Conservation (phyloP, 331 rosid species). For the Prunus yedoensis region DNA sequence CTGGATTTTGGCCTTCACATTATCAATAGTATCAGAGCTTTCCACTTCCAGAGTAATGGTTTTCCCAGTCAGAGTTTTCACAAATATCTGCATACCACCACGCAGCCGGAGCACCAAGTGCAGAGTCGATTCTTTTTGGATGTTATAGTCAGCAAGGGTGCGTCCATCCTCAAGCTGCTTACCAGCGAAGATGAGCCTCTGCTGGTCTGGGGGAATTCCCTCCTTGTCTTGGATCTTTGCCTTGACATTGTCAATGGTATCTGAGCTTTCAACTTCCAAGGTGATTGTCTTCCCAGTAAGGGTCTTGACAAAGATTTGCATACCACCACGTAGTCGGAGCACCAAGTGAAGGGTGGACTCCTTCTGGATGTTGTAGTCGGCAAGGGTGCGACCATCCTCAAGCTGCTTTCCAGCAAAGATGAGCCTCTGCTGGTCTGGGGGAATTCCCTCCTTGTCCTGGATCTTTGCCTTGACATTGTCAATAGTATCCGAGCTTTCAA, state of each 20-base stretch:
- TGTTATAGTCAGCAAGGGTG: slow-evolving; percentile 12
- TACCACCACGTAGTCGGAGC: slow-evolving; percentile 14
- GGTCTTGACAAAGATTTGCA: slow-evolving; percentile 13
- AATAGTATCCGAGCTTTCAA: slow-evolving; percentile 10
- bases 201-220: slow-evolving; percentile 14
- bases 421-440: slow-evolving; percentile 20
- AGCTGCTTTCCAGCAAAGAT: slow-evolving; percentile 23
- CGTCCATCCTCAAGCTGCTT: slow-evolving; percentile 18
- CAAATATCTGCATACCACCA: slow-evolving; percentile 12
- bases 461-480: slow-evolving; percentile 21
- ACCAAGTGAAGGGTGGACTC: slow-evolving; percentile 13
- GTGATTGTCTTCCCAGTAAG: slow-evolving; percentile 18
- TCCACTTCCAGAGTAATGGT: slow-evolving; percentile 8
- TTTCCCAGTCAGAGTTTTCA: slow-evolving; percentile 1
- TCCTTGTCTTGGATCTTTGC: slow-evolving; percentile 20
- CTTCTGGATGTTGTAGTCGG: slow-evolving; percentile 20
- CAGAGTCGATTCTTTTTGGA: slow-evolving; percentile 7
- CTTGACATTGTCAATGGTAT: slow-evolving; percentile 17
- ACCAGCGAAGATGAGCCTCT: slow-evolving; percentile 5
- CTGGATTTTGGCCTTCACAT: slow-evolving; percentile 4
- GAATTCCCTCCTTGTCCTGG: slow-evolving; percentile 15
- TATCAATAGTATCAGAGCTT: neutral
- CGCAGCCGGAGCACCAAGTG: slow-evolving; percentile 7
- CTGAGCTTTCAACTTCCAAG: slow-evolving; percentile 15
- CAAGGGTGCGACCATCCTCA: slow-evolving; percentile 12